Evolutionary conservation across 345 rosid species (phyloP), one percentile per base, ranked within the genome.

Genomic region (Lepidium aucheri): DNA sequence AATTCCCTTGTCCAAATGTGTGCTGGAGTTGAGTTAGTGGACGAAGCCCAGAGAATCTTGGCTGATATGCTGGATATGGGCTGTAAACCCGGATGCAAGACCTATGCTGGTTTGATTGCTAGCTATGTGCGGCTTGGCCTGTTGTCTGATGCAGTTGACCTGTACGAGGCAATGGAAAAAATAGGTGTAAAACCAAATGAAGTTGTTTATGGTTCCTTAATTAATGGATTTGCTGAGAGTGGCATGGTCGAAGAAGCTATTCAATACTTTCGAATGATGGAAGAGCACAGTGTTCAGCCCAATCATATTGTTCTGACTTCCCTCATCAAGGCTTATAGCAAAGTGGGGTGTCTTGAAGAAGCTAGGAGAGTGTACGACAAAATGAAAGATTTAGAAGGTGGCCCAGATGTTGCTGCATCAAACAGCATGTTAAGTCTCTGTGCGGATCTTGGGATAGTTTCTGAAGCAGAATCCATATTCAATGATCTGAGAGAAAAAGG

Each of bases 1-100:
- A 89, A 87, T 71, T 87, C 98, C 51, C 79, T 89, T 22, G 71
- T 86, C 33, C 95, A 92, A 79, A 92, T 92, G 98, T 76, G 79
- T 45, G 75, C 95, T 39, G 87, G 83, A 46, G 91, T 85, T 72
- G 95, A 82, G 73, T 77, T 87, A 65, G 82, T 76, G 43, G 89
- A 87, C 56, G 81, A 82, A 22, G 93, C 93, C 44, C 83, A 83
- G 76, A 79, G 76, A 62, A 71, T 87, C 51, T 77, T 92, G 74
- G 72, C 72, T 34, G 95, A 86, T 76, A 92, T 89, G 94, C 77
- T 65, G 73, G 83, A 75, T 63, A 81, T 76, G n/a, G 88, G 83
- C 10, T 86, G 81, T 63, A 84, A 78, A 72, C 95, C 95, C 4
- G 75, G 60, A 8, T 86, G 89, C 58, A 54, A 63, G 76, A 86